Percentiles rank a stretch among this genome's conserved stretches.
phyloP scores from a whole-genome alignment of 331 rosid species.

The Quercus phellos region DNA sequence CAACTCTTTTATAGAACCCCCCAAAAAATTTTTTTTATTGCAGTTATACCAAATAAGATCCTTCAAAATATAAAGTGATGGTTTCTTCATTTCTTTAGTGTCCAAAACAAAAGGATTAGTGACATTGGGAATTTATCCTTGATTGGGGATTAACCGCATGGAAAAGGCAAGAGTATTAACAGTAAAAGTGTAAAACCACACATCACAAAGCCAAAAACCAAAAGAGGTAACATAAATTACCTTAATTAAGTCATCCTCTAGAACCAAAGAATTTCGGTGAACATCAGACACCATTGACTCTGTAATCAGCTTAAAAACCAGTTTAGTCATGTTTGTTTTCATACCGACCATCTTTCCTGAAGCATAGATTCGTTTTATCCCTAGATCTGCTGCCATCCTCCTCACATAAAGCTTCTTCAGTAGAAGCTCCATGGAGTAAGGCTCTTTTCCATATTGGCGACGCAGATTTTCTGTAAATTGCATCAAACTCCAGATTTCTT shows the following conservation, averaged over 20 bases:
- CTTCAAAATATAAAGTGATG: neutral
- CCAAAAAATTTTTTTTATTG: neutral
- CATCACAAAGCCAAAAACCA: conserved; percentile 11
- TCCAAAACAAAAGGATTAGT: conserved; percentile 5
- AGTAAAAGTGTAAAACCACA: neutral
- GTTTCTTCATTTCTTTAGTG: neutral
- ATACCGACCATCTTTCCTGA: conserved; percentile 63
- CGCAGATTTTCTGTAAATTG: conserved; percentile 84
- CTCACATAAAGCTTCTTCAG: conserved; percentile 76
- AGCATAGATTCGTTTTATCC: conserved; percentile 62
- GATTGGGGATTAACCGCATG: neutral
- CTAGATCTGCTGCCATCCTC: conserved; percentile 98
- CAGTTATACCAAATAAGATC: neutral
- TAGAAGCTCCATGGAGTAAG: conserved; percentile 79
- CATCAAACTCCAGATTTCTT: conserved; percentile 80
- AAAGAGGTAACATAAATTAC: conserved; percentile 30
- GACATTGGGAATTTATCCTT: neutral
- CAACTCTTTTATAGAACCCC: too few species aligned
- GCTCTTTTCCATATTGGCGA: conserved; percentile 88
- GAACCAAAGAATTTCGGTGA: conserved; percentile 59
- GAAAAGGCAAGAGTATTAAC: conserved; percentile 7
- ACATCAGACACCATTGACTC: conserved; percentile 72
- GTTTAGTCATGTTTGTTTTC: conserved; percentile 71
- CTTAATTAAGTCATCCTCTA: conserved; percentile 73
- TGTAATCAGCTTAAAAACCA: conserved; percentile 68